Conservation (phyloP, 2,329 filamentous ascomycete genomes). For the Diaporthe velutina region DNA sequence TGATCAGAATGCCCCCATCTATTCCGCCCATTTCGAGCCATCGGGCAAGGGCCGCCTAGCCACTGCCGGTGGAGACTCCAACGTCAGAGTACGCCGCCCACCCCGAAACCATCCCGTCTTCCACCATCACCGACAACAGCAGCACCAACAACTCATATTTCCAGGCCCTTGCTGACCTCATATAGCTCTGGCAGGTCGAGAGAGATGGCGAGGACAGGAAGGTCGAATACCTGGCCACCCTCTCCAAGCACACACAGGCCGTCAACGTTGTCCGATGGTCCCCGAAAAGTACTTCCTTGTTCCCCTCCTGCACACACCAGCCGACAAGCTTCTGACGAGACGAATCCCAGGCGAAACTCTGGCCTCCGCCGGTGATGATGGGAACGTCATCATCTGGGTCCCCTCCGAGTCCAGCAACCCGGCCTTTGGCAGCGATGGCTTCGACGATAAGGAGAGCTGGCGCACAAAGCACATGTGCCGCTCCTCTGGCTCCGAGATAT, state of each 20-base stretch:
- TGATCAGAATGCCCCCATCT: conserved; percentile 95
- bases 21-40: conserved; percentile 96
- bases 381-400: conserved; percentile 96
- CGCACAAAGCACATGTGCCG: conserved; percentile 97
- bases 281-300: conserved; percentile 78
- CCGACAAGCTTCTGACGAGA: conserved; percentile 25
- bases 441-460: conserved; percentile 97
- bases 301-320: conserved; percentile 7
- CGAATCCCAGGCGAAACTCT: conserved; percentile 81
- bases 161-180: conserved; percentile 15
- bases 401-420: conserved; percentile 81
- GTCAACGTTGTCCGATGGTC: conserved; percentile 98
- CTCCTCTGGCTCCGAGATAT: conserved; percentile 94
- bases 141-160: neutral
- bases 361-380: conserved; percentile 95
- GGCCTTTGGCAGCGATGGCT: conserved; percentile 83
- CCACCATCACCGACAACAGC: neutral
- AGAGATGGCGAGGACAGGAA: conserved; percentile 86
- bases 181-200: conserved; percentile 91
- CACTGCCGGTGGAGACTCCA: conserved; percentile 95
- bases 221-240: conserved; percentile 91
- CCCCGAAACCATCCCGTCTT: neutral
- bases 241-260: conserved; percentile 94
- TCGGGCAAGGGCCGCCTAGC: conserved; percentile 91
- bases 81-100: conserved; percentile 80